A percentile compares a stretch with the other conserved stretches of the same genome.
phyloP scores from a whole-genome alignment of 208 protist species.

The Leishmania tarentolae region DNA sequence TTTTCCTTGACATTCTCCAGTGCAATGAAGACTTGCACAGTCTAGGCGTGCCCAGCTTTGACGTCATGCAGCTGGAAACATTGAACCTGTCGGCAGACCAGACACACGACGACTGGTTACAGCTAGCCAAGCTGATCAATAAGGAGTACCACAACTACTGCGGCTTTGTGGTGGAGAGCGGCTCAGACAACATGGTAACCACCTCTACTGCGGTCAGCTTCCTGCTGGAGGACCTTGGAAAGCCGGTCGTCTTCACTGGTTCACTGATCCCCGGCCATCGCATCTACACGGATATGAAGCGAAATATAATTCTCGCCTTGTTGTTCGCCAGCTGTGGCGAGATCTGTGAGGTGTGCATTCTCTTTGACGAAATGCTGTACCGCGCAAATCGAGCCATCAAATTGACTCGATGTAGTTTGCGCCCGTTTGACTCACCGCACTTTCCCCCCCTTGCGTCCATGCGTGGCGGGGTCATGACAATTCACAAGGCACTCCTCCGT shows the following conservation, averaged over 20 bases:
- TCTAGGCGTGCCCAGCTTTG: conserved; percentile 56
- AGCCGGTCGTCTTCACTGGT: conserved; percentile 97
- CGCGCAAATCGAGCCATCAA: conserved; percentile 93
- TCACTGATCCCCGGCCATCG: conserved; percentile 89
- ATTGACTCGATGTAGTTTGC: conserved; percentile 62
- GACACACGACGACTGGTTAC: conserved; percentile 66
- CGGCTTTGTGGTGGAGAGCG: conserved; percentile 97
- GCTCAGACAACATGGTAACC: conserved; percentile 96
- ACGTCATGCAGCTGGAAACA: conserved; percentile 50
- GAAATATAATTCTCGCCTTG: conserved; percentile 85
- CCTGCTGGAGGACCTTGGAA: conserved; percentile 96
- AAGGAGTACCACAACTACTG: conserved; percentile 91
- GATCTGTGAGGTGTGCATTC: conserved; percentile 94
- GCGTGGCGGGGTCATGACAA: conserved; percentile 43
- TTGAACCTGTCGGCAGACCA: conserved; percentile 76
- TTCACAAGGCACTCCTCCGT: conserved; percentile 51
- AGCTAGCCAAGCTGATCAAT: conserved; percentile 70
- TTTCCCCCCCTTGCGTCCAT: conserved; percentile 88
- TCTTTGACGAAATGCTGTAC: conserved; percentile 95
- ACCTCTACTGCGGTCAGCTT: conserved; percentile 96
- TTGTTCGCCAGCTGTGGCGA: conserved; percentile 85
- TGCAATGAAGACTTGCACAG: conserved; percentile 68
- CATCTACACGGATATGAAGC: conserved; percentile 89
- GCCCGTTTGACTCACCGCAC: conserved; percentile 93
- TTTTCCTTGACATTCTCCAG: conserved; percentile 56